These are phyloP conservation scores for Hypoxylon trugodes DNA, from an alignment of 495 filamentous ascomycete genomes.

Conservation along the genomic window DNA sequence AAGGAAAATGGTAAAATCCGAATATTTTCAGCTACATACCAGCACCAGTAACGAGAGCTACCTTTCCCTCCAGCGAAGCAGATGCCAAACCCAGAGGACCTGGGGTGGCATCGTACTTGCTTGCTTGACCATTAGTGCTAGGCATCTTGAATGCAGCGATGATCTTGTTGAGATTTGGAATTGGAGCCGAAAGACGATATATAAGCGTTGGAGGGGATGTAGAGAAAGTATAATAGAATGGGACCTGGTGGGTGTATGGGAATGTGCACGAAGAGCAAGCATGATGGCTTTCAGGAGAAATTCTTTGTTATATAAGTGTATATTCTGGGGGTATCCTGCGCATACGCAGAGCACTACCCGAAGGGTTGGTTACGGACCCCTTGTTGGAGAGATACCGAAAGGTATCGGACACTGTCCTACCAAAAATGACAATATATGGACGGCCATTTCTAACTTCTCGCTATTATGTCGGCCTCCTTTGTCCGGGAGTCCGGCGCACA, in stretches of 20 bases:
- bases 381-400: slow-evolving; percentile 59
- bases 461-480: slow-evolving; percentile 5
- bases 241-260: not conserved
- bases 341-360: not conserved
- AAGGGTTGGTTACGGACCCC: slow-evolving; percentile 48
- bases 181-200: not conserved
- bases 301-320: slow-evolving; percentile 39
- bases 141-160: slow-evolving; percentile 47
- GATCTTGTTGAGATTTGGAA: not conserved
- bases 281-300: not conserved
- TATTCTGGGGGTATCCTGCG: not conserved
- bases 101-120: slow-evolving; percentile 56
- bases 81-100: slow-evolving; percentile 59
- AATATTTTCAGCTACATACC: slow-evolving; percentile 54
- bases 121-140: slow-evolving; percentile 40
- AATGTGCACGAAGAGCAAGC: not conserved
- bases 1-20: slow-evolving; percentile 44
- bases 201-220: not conserved
- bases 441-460: slow-evolving; percentile 20
- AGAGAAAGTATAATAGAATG: not conserved
- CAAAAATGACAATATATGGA: slow-evolving; percentile 27
- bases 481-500: slow-evolving; percentile 40
- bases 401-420: slow-evolving; percentile 46
- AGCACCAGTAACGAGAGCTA: slow-evolving; percentile 46
- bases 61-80: slow-evolving; percentile 61